Conservation (phyloP, 306 rosid species). For the Inga leiocalycina region DNA sequence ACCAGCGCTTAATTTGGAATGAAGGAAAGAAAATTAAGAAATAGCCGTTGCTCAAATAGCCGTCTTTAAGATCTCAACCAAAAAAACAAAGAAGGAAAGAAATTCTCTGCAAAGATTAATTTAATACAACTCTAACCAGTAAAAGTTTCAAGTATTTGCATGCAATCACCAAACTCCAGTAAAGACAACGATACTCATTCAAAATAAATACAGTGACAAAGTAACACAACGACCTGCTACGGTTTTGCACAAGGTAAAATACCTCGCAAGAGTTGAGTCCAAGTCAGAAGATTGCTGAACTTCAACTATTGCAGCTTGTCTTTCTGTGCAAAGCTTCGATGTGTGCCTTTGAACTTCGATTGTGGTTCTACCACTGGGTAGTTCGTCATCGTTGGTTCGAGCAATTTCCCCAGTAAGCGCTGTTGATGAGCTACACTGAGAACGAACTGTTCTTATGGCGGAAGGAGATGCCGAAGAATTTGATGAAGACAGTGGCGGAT, state of each 20-base stretch:
- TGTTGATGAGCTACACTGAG: neutral
- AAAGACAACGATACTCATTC: neutral
- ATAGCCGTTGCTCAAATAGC: too few species aligned
- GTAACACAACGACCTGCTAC: neutral
- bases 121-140: neutral
- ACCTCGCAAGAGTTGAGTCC: conserved; percentile 68
- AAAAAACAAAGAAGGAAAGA: neutral
- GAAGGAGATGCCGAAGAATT: conserved; percentile 17
- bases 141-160: neutral
- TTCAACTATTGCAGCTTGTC: conserved; percentile 60
- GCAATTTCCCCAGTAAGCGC: conserved; percentile 17
- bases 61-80: neutral
- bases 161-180: neutral
- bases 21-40: neutral
- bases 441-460: conserved; percentile 12
- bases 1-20: neutral
- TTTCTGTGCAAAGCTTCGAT: conserved; percentile 43
- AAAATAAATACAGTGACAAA: neutral
- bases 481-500: conserved; percentile 29
- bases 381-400: conserved; percentile 27
- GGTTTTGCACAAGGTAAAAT: neutral
- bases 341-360: conserved; percentile 36
- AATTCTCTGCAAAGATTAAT: neutral
- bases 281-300: conserved; percentile 59
- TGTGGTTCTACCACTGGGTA: neutral